phyloP scores from a whole-genome alignment of 495 filamentous ascomycete genomes.

The Podospora didyma region DNA sequence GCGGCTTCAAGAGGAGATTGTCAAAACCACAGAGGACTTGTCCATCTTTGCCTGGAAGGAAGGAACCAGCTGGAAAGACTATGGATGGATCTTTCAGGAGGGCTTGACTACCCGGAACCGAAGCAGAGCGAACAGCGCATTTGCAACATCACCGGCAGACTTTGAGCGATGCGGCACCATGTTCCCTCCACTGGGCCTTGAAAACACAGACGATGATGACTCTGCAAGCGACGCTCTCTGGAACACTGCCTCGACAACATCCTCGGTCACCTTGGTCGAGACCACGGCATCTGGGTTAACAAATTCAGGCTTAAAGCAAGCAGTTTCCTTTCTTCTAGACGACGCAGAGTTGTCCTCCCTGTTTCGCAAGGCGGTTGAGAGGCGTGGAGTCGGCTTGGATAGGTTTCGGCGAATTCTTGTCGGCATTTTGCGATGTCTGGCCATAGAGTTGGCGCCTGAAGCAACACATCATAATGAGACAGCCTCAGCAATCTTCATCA shows the following conservation, averaged over 20 bases:
- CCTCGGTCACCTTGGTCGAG: background rate
- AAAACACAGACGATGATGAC: background rate
- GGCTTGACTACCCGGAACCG: too few species aligned
- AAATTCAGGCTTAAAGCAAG: background rate
- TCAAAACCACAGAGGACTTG: constrained; percentile 24
- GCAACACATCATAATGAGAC: background rate
- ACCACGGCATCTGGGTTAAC: background rate
- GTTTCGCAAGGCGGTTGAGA: background rate
- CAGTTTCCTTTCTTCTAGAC: background rate
- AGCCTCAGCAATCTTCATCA: background rate
- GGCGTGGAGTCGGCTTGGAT: background rate
- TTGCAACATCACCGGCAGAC: background rate
- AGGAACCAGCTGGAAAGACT: background rate
- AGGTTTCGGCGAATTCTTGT: background rate
- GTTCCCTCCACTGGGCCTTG: background rate
- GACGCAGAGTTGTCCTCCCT: background rate
- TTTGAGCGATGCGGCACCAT: background rate
- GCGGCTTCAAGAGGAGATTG: constrained; percentile 23
- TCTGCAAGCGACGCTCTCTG: background rate
- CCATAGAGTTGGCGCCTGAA: constrained; percentile 17
- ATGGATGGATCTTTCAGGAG: too few species aligned
- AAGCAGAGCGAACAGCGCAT: too few species aligned
- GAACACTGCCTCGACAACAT: background rate
- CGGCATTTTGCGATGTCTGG: background rate
- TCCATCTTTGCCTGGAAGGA: constrained; percentile 24